phyloP scores from a whole-genome alignment of 306 rosid genomes.

The Mimosa pudica region DNA sequence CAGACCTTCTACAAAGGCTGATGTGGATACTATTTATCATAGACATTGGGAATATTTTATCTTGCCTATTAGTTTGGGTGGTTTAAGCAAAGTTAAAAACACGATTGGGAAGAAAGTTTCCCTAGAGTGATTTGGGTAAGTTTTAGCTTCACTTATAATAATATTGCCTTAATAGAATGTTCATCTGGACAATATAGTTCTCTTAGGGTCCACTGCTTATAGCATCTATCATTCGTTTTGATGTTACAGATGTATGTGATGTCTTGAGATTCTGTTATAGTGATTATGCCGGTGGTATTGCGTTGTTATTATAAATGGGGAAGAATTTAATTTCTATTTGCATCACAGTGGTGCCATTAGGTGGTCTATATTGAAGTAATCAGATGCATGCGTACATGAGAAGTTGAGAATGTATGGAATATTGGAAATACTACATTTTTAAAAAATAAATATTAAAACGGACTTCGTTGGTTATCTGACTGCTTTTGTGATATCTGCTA shows the following conservation, averaged over 20 bases:
- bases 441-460: too few species aligned
- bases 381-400: too few species aligned
- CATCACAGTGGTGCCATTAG: not conserved
- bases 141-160: not conserved
- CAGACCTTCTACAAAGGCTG: conserved; percentile 16
- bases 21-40: conserved; percentile 31
- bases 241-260: not conserved
- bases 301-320: not conserved
- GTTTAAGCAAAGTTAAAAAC: conserved; percentile 9
- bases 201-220: not conserved
- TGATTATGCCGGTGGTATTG: not conserved
- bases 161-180: not conserved
- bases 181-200: not conserved
- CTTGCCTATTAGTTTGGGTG: conserved; percentile 17
- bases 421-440: too few species aligned
- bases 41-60: conserved; percentile 23
- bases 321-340: not conserved
- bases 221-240: not conserved
- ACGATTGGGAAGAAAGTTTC: conserved; percentile 4
- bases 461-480: too few species aligned
- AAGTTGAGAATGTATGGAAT: too few species aligned
- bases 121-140: not conserved
- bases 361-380: not conserved
- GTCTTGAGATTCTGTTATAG: too few species aligned
- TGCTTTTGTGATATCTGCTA: too few species aligned